Conservation (phyloP, 2,329 filamentous ascomycete genomes). For the Fusarium sp. region DNA sequence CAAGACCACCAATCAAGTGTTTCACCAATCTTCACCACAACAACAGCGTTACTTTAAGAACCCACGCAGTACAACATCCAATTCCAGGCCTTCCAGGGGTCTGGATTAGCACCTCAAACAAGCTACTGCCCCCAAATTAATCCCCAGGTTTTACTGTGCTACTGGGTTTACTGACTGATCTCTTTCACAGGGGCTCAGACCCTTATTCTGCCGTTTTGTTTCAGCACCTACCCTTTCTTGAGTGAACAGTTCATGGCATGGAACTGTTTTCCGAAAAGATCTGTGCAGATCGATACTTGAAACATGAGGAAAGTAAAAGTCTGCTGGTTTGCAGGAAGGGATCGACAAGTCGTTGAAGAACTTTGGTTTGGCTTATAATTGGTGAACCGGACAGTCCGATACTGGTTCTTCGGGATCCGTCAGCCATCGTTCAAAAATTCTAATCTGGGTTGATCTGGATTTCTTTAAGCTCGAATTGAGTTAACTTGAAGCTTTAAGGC, state of each 20-base stretch:
- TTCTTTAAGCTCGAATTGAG: not conserved
- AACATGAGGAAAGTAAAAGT: not conserved
- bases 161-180: conserved; percentile 18
- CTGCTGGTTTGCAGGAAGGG: not conserved
- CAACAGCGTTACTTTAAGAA: conserved; percentile 26
- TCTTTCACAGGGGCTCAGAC: conserved; percentile 25
- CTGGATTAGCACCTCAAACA: not conserved
- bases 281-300: not conserved
- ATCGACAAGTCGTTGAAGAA: conserved; percentile 10
- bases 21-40: conserved; percentile 19
- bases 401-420: not conserved
- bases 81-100: conserved; percentile 5
- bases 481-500: not conserved
- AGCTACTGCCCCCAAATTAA: conserved; percentile 19
- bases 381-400: conserved; percentile 23
- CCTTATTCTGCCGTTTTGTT: not conserved
- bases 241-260: not conserved
- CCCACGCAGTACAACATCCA: not conserved
- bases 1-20: not conserved
- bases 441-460: not conserved
- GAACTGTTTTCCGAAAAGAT: not conserved
- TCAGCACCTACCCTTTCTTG: not conserved
- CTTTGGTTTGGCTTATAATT: not conserved
- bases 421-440: not conserved
- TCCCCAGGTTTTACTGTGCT: conserved; percentile 30